Percentiles rank a stretch among this genome's conserved stretches.
Evolutionary conservation across 2,329 filamentous ascomycete genomes (phyloP).

Genomic region (Diaporthe sp.): DNA sequence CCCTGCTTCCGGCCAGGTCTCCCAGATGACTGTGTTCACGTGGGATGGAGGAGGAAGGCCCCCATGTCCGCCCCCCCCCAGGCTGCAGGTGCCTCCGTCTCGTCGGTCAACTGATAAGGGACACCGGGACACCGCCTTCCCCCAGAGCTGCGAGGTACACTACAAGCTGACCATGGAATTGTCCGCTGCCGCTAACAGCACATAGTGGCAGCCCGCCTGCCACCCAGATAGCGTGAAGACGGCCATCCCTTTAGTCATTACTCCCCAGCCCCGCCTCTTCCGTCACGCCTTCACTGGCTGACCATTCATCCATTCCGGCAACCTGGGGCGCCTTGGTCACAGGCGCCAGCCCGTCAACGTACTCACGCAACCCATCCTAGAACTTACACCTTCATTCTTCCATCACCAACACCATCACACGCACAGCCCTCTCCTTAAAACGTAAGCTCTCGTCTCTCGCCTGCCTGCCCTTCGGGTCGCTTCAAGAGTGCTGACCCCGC

Average conservation of each 20-base stretch:
- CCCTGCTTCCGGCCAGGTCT: constrained; percentile 4
- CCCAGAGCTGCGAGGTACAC: constrained; percentile 2
- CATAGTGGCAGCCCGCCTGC: background rate
- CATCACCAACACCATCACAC: constrained; percentile 29
- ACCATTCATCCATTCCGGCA: constrained; percentile 26
- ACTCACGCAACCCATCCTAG: constrained; percentile 10
- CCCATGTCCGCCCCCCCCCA: constrained; percentile 12
- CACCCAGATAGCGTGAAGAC: background rate
- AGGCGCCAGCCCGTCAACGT: constrained; percentile 19
- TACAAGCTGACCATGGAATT: background rate
- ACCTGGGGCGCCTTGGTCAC: constrained; percentile 22
- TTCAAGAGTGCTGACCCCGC: background rate
- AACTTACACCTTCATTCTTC: constrained; percentile 25
- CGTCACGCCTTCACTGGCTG: constrained; percentile 19
- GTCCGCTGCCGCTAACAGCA: background rate
- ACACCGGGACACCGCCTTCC: constrained; percentile 18
- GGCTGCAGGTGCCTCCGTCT: constrained; percentile 24
- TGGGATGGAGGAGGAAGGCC: background rate
- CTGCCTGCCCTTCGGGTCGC: background rate
- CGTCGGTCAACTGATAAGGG: constrained; percentile 28
- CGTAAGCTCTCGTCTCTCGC: constrained; percentile 4
- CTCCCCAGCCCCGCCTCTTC: constrained; percentile 21
- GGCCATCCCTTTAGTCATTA: constrained; percentile 10
- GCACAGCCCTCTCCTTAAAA: background rate
- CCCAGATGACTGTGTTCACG: constrained; percentile 23